Conservation (phyloP, 2,329 filamentous ascomycete species). For the Botryosphaeria dothidea region DNA sequence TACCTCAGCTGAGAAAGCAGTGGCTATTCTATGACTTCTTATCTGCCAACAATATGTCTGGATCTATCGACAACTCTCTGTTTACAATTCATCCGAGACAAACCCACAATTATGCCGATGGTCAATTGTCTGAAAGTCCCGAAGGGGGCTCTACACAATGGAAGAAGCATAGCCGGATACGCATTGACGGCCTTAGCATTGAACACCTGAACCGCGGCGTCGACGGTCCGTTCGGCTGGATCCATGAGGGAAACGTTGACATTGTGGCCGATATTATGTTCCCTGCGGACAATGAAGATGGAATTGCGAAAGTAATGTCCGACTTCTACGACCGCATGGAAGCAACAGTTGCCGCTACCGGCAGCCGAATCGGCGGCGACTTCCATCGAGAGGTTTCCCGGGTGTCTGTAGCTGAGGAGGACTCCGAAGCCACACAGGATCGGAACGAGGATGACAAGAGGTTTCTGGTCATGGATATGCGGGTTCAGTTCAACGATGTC, state of each 20-base stretch:
- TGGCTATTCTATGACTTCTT: slow-evolving; percentile 98
- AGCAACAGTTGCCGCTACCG: slow-evolving; percentile 81
- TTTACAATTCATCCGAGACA: slow-evolving; percentile 97
- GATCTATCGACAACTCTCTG: slow-evolving; percentile 90
- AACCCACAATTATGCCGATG: slow-evolving; percentile 74
- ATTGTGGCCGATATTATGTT: slow-evolving; percentile 96
- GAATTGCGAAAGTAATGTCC: slow-evolving; percentile 91
- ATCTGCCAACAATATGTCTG: slow-evolving; percentile 93
- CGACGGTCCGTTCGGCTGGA: slow-evolving; percentile 95
- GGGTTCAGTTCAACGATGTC: slow-evolving; percentile 93
- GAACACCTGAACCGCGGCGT: slow-evolving; percentile 94
- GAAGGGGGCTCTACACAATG: slow-evolving; percentile 71
- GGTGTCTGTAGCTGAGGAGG: background rate
- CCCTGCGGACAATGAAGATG: slow-evolving; percentile 81
- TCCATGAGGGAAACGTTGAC: slow-evolving; percentile 94
- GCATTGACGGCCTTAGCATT: slow-evolving; percentile 91
- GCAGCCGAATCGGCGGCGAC: slow-evolving; percentile 51
- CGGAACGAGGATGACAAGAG: slow-evolving; percentile 61
- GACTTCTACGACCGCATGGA: slow-evolving; percentile 97
- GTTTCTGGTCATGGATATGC: slow-evolving; percentile 89
- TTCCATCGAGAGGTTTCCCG: slow-evolving; percentile 19
- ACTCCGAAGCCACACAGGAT: background rate
- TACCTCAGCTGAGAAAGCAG: slow-evolving; percentile 89
- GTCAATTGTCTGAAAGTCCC: slow-evolving; percentile 56
- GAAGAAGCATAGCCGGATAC: slow-evolving; percentile 93